Evolutionary conservation across 2,329 filamentous ascomycete species (phyloP), one percentile per base, ranked within the genome.

Genomic region (Stagonosporopsis tanaceti): DNA sequence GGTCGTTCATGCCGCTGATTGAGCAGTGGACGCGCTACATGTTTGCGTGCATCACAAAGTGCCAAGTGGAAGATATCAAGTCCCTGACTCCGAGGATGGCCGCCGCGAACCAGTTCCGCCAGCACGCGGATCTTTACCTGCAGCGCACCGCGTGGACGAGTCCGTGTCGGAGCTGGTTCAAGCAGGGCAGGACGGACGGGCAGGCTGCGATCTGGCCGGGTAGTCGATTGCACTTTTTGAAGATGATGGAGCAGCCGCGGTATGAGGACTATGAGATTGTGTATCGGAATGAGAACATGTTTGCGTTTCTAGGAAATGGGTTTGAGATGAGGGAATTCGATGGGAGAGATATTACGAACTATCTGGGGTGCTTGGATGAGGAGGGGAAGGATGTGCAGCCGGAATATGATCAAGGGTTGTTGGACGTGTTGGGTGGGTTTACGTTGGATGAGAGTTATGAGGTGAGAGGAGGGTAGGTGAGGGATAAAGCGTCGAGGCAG

Each of bases 261-360:
- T 69, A 62, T 20, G 67, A 72, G 41, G 66, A 72, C 17, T 68
- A 56, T 32, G 59, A 70, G 15, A 65, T 68, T 51, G 59, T 56
- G 46, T 69, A 69, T 22, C 32, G 56, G 34, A 46, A 37, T 14
- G 54, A 50, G 17, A 67, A 72, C n/a, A 54, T 60, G 50, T 70
- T 70, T 58, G 53, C 42, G 20, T 70, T 66, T 27, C 25, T 71
- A 25, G 69, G 68, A 1, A 69, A 71, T 58, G 67, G 66, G n/a
- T 82, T 81, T 53, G 73, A 78, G 59, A 67, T 69, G n/a, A 66
- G 79, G 47, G 79, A 81, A 67, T 74, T 74, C 65, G 79, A 81
- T 68, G 79, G 79, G n/a, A 72, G 78, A 51, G 79, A 81, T 67
- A 75, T 81, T 22, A 81, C 78, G 37, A 72, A 78, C 62, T 82